Percentiles rank a stretch among this genome's conserved stretches.
Evolutionary conservation across 352 stramenopile genomes (phyloP).

Genomic region (Pythium aristosporum): DNA sequence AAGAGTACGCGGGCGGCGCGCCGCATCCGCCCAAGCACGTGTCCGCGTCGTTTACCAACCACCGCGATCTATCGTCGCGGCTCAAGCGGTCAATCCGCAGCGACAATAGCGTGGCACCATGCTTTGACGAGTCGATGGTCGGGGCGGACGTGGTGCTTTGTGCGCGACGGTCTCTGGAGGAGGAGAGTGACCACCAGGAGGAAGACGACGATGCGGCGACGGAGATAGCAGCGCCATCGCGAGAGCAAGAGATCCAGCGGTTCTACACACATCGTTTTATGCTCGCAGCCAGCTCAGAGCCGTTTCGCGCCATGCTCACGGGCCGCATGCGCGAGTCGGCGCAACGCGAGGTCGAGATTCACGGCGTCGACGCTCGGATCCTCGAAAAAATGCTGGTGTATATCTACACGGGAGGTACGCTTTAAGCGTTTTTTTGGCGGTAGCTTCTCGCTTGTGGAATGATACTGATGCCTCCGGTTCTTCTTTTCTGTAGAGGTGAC

Average conservation of each 20-base stretch:
- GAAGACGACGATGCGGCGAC: not conserved
- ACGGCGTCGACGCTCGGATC: conserved; percentile 56
- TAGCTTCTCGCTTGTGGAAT: not conserved
- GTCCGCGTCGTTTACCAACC: conserved; percentile 53
- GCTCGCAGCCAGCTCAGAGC: conserved; percentile 77
- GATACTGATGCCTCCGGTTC: not conserved
- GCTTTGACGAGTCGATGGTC: conserved; percentile 61
- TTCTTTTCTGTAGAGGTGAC: conserved; percentile 48
- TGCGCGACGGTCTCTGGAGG: conserved; percentile 27
- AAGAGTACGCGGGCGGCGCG: conserved; percentile 16
- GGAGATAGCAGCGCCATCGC: not conserved
- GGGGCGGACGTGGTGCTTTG: conserved; percentile 76
- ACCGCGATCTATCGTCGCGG: conserved; percentile 56
- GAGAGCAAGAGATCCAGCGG: conserved; percentile 19
- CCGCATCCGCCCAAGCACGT: conserved; percentile 34
- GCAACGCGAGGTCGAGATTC: conserved; percentile 68
- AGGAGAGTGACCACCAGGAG: conserved; percentile 9
- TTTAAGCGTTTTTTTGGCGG: not conserved
- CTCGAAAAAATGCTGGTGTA: conserved; percentile 84
- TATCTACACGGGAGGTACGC: conserved; percentile 77
- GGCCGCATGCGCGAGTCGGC: conserved; percentile 75
- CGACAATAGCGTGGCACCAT: conserved; percentile 19
- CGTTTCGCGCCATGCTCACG: conserved; percentile 83
- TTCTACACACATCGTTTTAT: conserved; percentile 85
- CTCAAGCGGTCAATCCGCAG: conserved; percentile 50